Conservation (phyloP, 2,329 filamentous ascomycete species). For the Coniochaeta hoffmannii region DNA sequence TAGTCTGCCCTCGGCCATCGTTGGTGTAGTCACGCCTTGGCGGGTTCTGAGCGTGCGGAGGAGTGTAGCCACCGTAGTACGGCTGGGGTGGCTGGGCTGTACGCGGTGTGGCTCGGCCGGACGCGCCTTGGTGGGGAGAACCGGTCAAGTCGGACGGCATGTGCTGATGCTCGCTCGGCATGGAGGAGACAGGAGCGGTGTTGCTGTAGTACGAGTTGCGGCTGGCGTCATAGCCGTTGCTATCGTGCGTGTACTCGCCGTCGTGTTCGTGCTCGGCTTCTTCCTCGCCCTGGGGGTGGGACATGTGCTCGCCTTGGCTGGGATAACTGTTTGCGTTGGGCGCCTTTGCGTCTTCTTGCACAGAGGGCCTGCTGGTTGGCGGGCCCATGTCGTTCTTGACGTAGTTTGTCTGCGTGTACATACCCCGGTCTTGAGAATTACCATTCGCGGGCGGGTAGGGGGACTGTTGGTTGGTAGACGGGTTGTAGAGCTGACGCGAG, state of each 20-base stretch:
- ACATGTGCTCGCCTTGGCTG: conserved; percentile 43
- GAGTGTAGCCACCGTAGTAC: conserved; percentile 79
- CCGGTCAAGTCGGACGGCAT: conserved; percentile 76
- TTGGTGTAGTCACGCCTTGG: conserved; percentile 85
- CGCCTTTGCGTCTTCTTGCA: conserved; percentile 54
- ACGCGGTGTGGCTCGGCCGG: conserved; percentile 78
- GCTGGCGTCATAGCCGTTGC: conserved; percentile 63
- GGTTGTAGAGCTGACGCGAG: conserved; percentile 72
- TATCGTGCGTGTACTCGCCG: conserved; percentile 81
- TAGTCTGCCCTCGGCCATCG: conserved; percentile 55
- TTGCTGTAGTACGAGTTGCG: conserved; percentile 74
- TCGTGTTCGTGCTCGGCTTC: conserved; percentile 68
- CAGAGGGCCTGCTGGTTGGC: conserved; percentile 56
- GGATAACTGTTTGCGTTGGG: conserved; percentile 59
- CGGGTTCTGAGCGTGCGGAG: conserved; percentile 61
- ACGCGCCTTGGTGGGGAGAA: conserved; percentile 75
- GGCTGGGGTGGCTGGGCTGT: conserved; percentile 64
- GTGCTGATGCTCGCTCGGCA: conserved; percentile 67
- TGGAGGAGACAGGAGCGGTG: conserved; percentile 52
- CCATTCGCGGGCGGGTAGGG: conserved; percentile 55
- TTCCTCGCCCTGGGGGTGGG: conserved; percentile 51
- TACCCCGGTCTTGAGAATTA: conserved; percentile 49
- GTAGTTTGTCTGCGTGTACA: conserved; percentile 65
- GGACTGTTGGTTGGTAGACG: conserved; percentile 55
- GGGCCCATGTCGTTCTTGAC: conserved; percentile 87